Evolutionary conservation across 2,329 filamentous ascomycete species (phyloP).

Genomic region (Colletotrichum plurivorum): DNA sequence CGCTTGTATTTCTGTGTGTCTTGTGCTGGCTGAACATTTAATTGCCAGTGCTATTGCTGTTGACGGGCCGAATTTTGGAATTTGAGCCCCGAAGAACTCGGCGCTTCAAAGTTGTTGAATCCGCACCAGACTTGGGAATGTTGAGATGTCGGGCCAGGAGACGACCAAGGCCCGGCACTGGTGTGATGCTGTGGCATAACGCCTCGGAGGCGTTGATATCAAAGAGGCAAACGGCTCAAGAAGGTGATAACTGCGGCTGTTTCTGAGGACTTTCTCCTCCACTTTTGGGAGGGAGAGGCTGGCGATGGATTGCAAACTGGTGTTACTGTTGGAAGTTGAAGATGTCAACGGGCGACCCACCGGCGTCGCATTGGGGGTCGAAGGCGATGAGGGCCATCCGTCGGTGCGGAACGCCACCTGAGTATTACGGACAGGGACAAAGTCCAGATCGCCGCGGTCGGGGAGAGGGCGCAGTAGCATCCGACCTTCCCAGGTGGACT

Average conservation of each 20-base stretch:
- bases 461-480: not conserved
- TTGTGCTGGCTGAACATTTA: not conserved
- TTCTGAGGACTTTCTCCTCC: not conserved
- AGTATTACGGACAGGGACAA: conserved; percentile 4
- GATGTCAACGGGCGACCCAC: not conserved
- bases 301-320: conserved; percentile 14
- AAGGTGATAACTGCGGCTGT: too few relatives aligned
- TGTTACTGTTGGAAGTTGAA: not conserved
- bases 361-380: conserved; percentile 26
- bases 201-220: not conserved
- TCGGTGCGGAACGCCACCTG: conserved; percentile 9
- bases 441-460: conserved; percentile 4
- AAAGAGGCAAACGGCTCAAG: too few relatives aligned
- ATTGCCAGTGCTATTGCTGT: not conserved
- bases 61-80: conserved; percentile 4
- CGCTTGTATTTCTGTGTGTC: conserved; percentile 4
- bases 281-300: conserved; percentile 8
- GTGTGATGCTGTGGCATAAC: not conserved
- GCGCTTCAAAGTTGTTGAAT: not conserved
- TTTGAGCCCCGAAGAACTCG: conserved; percentile 26
- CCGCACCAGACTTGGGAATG: not conserved
- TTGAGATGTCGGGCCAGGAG: conserved; percentile 1
- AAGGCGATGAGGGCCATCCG: conserved; percentile 15
- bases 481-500: not conserved
- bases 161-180: conserved; percentile 16